Conservation (phyloP, 768 basidiomycete genomes). For the Psilocybe sp. region DNA sequence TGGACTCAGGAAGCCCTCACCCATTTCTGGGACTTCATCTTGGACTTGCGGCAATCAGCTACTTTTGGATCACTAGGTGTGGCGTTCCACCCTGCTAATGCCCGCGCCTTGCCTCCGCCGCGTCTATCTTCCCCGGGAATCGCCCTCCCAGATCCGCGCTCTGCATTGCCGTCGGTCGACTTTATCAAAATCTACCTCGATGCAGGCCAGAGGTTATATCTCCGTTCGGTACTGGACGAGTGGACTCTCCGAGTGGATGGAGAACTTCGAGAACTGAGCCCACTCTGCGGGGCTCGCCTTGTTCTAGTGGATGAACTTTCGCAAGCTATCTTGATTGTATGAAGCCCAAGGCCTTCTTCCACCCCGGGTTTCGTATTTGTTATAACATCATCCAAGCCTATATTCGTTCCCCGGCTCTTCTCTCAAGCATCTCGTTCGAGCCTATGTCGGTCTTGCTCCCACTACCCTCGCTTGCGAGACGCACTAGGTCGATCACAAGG, state of each 20-base stretch:
- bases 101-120: background rate
- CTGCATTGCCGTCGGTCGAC: slow-evolving; percentile 32
- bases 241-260: slow-evolving; percentile 35
- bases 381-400: background rate
- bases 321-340: slow-evolving; percentile 42
- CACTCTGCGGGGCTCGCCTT: slow-evolving; percentile 42
- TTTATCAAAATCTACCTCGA: slow-evolving; percentile 64
- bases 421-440: background rate
- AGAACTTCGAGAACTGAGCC: slow-evolving; percentile 13
- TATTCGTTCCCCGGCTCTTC: background rate
- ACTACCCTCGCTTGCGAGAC: too few relatives aligned
- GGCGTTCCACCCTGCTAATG: slow-evolving; percentile 38
- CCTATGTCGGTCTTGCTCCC: background rate
- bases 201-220: slow-evolving; percentile 39
- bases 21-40: slow-evolving; percentile 51
- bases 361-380: background rate
- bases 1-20: slow-evolving; percentile 46
- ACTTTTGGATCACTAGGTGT: slow-evolving; percentile 46
- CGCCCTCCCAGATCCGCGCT: background rate
- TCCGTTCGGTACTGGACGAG: slow-evolving; percentile 49
- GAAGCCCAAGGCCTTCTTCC: slow-evolving; percentile 3
- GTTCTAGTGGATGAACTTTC: slow-evolving; percentile 47
- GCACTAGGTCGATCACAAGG: slow-evolving; percentile 4
- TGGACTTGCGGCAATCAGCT: slow-evolving; percentile 31
- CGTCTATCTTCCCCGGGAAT: background rate